These are phyloP conservation scores for Septoria petroselini DNA, from an alignment of 2,329 filamentous ascomycete species.

Conservation along the genomic window DNA sequence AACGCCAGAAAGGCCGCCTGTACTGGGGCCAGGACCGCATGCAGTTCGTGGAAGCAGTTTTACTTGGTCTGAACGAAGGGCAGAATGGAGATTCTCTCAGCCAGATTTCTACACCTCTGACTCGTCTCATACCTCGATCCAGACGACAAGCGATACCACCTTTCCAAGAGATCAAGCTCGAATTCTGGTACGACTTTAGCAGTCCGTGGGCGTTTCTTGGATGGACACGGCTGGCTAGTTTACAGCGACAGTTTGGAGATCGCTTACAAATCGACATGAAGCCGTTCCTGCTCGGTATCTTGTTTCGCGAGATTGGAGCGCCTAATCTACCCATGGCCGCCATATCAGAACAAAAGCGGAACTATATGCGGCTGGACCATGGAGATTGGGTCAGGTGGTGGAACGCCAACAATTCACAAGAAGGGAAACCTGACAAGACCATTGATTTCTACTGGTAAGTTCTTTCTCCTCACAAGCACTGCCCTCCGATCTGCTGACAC, in stretches of 20 bases:
- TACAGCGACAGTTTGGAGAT: conserved; percentile 23
- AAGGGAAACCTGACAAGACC: conserved; percentile 20
- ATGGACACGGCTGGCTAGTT: conserved; percentile 24
- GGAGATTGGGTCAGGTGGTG: conserved; percentile 28
- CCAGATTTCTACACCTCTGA: conserved; percentile 14
- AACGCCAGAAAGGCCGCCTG: conserved; percentile 17
- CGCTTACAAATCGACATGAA: conserved; percentile 26
- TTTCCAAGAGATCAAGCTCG: conserved; percentile 23
- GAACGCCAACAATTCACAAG: conserved; percentile 27
- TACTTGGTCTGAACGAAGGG: conserved; percentile 19
- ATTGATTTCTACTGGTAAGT: conserved; percentile 26
- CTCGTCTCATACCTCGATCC: conserved; percentile 16
- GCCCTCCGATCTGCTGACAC: too few relatives aligned
- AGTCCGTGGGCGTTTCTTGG: conserved; percentile 28
- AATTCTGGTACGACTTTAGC: conserved; percentile 30
- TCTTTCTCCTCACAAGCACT: too few relatives aligned
- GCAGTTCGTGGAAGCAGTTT: conserved; percentile 27
- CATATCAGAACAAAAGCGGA: conserved; percentile 25
- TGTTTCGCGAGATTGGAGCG: conserved; percentile 29
- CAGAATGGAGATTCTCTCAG: conserved; percentile 14
- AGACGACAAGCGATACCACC: conserved; percentile 6
- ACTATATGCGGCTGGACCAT: conserved; percentile 24
- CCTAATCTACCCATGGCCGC: conserved; percentile 24
- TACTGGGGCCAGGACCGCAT: conserved; percentile 31
- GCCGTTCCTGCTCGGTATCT: conserved; percentile 27